Evolutionary conservation across 176 grass and related monocot species (phyloP).

Genomic region (Tillandsia leiboldiana): DNA sequence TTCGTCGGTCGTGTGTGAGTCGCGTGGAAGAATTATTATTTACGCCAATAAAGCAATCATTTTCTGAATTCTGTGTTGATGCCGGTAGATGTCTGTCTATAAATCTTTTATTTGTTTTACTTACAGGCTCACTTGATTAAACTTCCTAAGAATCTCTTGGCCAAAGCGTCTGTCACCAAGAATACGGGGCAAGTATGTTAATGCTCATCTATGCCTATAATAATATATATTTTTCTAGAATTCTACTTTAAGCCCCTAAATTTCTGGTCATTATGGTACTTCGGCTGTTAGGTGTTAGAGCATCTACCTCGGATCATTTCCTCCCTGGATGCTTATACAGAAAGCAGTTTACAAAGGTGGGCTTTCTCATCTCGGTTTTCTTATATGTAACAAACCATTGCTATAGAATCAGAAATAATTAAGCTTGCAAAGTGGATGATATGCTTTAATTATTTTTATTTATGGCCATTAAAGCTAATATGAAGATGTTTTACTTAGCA

Average conservation of each 20-base stretch:
- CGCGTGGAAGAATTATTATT: too few relatives aligned
- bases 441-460: neutral
- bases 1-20: too few relatives aligned
- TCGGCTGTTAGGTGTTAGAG: slow-evolving; percentile 26
- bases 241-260: neutral
- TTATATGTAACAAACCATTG: neutral
- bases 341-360: slow-evolving; percentile 77
- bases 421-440: neutral
- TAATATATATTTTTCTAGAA: neutral
- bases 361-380: neutral
- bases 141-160: slow-evolving; percentile 74
- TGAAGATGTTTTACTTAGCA: slow-evolving; percentile 7
- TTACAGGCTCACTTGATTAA: slow-evolving; percentile 53
- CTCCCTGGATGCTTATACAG: slow-evolving; percentile 83
- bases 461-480: neutral
- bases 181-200: slow-evolving; percentile 65
- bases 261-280: neutral
- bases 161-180: slow-evolving; percentile 57
- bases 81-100: neutral
- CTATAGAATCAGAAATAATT: neutral
- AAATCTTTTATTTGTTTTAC: neutral
- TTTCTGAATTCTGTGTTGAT: too few relatives aligned
- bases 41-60: too few relatives aligned
- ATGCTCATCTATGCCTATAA: neutral
- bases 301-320: slow-evolving; percentile 76